Evolutionary conservation across 1,139 yeast genomes (phyloP).

Genomic region (Nakaseomyces uthaithaninus): DNA sequence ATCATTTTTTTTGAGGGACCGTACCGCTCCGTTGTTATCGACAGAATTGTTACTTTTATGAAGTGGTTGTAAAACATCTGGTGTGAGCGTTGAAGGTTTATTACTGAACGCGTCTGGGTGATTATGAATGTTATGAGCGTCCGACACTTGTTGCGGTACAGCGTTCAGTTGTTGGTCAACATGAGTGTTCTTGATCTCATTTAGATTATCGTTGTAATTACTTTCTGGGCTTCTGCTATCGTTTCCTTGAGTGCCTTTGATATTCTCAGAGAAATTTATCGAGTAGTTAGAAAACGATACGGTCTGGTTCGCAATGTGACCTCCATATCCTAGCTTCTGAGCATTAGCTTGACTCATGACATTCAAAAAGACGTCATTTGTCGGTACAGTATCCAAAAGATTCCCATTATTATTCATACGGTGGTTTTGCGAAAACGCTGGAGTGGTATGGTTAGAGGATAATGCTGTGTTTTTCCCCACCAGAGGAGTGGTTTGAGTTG

Average conservation of each 20-base stretch:
- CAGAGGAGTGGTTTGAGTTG: slow-evolving; percentile 5
- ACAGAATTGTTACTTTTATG: too few species aligned
- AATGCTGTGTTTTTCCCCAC: slow-evolving; percentile 6
- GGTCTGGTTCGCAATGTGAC: slow-evolving; percentile 3
- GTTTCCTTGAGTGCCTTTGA: neutral
- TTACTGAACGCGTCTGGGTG: too few species aligned
- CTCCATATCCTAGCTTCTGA: slow-evolving; percentile 4
- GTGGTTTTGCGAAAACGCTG: neutral
- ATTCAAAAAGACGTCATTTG: slow-evolving; percentile 78
- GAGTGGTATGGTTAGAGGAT: slow-evolving; percentile 3
- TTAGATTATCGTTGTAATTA: too few species aligned
- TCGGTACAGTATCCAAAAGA: slow-evolving; percentile 63
- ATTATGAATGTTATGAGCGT: too few species aligned
- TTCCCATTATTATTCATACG: slow-evolving; percentile 18
- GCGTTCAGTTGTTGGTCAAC: too few species aligned
- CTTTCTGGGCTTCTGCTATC: neutral
- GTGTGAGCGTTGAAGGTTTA: too few species aligned
- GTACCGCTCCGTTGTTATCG: too few species aligned
- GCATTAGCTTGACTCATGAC: slow-evolving; percentile 1
- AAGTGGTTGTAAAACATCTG: too few species aligned
- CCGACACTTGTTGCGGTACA: too few species aligned
- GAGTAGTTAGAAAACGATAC: slow-evolving; percentile 1
- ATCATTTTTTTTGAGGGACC: too few species aligned
- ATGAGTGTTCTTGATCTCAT: neutral
- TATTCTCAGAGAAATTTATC: slow-evolving; percentile 1